Percentiles rank a stretch among this genome's conserved stretches.
phyloP scores from a whole-genome alignment of 2,329 filamentous ascomycete species.

The Cytospora schulzeri region DNA sequence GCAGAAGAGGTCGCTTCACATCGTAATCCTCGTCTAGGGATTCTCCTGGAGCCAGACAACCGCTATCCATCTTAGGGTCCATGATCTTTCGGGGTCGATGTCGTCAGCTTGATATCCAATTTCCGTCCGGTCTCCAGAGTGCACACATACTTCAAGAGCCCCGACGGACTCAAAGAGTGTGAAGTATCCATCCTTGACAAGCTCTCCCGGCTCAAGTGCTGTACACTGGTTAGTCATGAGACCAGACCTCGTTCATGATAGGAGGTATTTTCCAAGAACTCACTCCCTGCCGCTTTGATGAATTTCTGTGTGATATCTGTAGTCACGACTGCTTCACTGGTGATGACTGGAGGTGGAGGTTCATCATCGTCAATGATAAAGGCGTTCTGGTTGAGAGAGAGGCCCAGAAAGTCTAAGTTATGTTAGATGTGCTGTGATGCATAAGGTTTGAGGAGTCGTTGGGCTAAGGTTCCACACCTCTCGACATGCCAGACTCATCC shows the following conservation, averaged over 20 bases:
- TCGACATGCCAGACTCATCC: constrained; percentile 22
- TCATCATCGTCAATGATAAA: constrained; percentile 26
- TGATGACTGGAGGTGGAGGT: constrained; percentile 44
- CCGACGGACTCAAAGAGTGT: constrained; percentile 94
- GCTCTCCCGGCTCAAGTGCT: constrained; percentile 78
- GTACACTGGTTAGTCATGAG: constrained; percentile 28
- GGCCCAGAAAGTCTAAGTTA: constrained; percentile 43
- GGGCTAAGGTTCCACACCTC: constrained; percentile 19
- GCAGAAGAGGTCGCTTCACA: constrained; percentile 65
- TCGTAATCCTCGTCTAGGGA: constrained; percentile 85
- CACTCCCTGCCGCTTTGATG: constrained; percentile 54
- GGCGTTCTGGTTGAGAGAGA: constrained; percentile 42
- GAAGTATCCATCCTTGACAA: constrained; percentile 93
- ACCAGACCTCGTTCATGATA: not conserved
- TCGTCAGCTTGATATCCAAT: constrained; percentile 6
- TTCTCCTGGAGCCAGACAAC: constrained; percentile 76
- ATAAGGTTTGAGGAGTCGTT: constrained; percentile 10
- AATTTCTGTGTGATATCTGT: constrained; percentile 63
- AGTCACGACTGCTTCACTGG: constrained; percentile 54
- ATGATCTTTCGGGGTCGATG: constrained; percentile 71
- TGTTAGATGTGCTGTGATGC: constrained; percentile 18
- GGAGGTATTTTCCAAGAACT: constrained; percentile 31
- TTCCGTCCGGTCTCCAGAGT: not conserved
- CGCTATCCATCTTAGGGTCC: constrained; percentile 99
- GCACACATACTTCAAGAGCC: constrained; percentile 66